Base-by-base conservation (phyloP, 768 basidiomycete species). In the Lyophyllum semitale region DNA sequence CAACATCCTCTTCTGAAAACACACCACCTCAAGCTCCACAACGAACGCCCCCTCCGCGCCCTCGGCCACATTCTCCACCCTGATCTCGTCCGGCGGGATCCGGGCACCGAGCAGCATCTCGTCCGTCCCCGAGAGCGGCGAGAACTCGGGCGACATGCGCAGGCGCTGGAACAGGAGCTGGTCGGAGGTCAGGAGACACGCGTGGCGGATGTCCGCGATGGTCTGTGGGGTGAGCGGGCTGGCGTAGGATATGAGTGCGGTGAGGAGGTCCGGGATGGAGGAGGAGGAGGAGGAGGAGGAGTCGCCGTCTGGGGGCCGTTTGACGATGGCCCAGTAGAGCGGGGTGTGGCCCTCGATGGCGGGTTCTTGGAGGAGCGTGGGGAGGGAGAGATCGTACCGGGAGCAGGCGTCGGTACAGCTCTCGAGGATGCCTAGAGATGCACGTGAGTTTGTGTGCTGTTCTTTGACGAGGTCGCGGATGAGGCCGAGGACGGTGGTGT, bases 1-100 rank as follows among this genome's bases (percentile, higher is more conserved):
- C 23, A 82, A 73, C 87, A 91, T 86, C n/a, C 89, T 77, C 60
- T 83, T 84, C 66, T 87, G 85, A 68, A 89, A 91, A 40, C 81
- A 75, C 18, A 78, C 75, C 18, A 86, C 72, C 20, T 71, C 71
- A 48, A 88, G 77, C 23, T 74, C 67, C 3, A 76, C 83, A 0
- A 73, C 77, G 55, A 91, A 91, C 0, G 79, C 72, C 0, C 80
- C 81, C 35, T 78, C 76, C n/a, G n/a, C n/a, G 43, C 81, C 77
- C 0, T 76, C 75, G 0, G 70, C 69, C 4, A 81, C 58, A 53
- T 88, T 82, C 38, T 78, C 75, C 18, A 89, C 79, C 4, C 68
- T 66, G n/a, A 88, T 71, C 15, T 79, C 76, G 60, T 90, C 88
- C 3, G 76, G 73, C 1, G 76, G 72, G 20, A 76, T 68, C 7